A percentile compares a stretch with the other conserved stretches of the same genome.
Evolutionary conservation across 2,329 filamentous ascomycete species (phyloP).

Genomic region (Fusarium humuli): DNA sequence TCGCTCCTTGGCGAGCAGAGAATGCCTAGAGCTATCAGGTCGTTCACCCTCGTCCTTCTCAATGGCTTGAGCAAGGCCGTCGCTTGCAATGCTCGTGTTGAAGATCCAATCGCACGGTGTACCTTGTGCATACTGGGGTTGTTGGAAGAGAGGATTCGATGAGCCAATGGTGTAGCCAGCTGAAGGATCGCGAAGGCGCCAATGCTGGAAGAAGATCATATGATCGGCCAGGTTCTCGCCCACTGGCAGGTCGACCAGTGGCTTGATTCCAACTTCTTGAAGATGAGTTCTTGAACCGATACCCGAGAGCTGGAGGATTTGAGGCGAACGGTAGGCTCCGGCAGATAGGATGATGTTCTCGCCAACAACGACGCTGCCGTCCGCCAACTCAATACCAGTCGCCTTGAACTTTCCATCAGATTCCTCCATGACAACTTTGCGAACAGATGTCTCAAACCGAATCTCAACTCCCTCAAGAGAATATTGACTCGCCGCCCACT

Average conservation of each 20-base stretch:
- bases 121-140: conserved; percentile 53
- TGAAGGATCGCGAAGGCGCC: conserved; percentile 50
- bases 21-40: conserved; percentile 48
- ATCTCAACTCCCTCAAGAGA: conserved; percentile 45
- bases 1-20: conserved; percentile 47
- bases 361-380: conserved; percentile 43
- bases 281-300: conserved; percentile 58
- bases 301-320: conserved; percentile 61
- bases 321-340: conserved; percentile 60
- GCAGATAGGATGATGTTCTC: conserved; percentile 60
- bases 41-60: conserved; percentile 50
- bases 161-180: conserved; percentile 51
- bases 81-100: conserved; percentile 43
- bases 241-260: conserved; percentile 56
- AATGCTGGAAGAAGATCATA: conserved; percentile 45
- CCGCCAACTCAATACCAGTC: conserved; percentile 45
- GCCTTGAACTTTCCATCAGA: conserved; percentile 25
- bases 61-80: conserved; percentile 49
- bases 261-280: conserved; percentile 54
- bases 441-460: conserved; percentile 40
- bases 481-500: conserved; percentile 43
- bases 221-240: conserved; percentile 57
- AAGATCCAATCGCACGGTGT: conserved; percentile 54
- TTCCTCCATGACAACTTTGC: conserved; percentile 34
- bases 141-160: conserved; percentile 50